Base-by-base conservation (phyloP, 257 asterid genomes). In the Solanum ossicruentum region DNA sequence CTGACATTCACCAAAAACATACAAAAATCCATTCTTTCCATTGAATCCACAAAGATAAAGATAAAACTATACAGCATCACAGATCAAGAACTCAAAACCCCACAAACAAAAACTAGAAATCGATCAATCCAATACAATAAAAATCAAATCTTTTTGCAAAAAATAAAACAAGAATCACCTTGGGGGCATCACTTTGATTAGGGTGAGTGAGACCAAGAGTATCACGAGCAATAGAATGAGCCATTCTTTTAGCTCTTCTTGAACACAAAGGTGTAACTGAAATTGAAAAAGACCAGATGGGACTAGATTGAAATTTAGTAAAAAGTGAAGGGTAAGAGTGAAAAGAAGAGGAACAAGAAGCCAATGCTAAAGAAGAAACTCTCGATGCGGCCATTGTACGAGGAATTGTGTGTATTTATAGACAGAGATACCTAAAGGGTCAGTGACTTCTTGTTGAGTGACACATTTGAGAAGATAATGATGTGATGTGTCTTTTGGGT, bases 141-240 rank as follows among this genome's bases (percentile, higher is more conserved):
- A 20, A 43, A 77, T 45, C n/a, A 77, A 52, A 20, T 77, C 41
- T 36, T 65, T 39, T 16, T 84, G 1, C 20, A 16, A 61, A 81
- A 51, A 49, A 10, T 16, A 80, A 20, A n/a, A 8, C 23, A 3
- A 12, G 7, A 7, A 60, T 3, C 69, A 88, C 93, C 93, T 89
- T 86, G 3, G 88, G 92, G 3, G 85, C 21, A 11, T 89, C 91
- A 60, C 83, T 83, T 79, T 85, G 87, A 32, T 83, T 87, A 57
- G 91, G 69, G 11, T 82, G 85, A 79, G 93, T 91, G 45, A 91
- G 92, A 88, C 93, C 93, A 83, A 91, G 93, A 69, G 92, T 91
- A 85, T 89, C 92, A 75, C 82, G 51, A 54, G 93, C 89, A 56
- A 88, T 60, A 69, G 90, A 84, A 56, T 90, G 90, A 81, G 91